Base-by-base conservation (phyloP, 331 rosid genomes). In the Prunus yedoensis region DNA sequence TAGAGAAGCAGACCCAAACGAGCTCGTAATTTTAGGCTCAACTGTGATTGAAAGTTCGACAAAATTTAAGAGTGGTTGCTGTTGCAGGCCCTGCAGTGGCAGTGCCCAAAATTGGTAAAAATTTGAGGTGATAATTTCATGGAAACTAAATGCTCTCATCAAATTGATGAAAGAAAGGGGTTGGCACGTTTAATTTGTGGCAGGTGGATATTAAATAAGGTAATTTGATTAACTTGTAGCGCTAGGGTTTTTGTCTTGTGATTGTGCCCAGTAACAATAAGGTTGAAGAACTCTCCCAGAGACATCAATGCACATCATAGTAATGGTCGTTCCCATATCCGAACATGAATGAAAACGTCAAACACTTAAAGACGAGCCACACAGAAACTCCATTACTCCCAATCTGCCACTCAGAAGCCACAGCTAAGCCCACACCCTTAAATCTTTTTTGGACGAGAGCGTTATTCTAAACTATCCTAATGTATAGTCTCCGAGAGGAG, bases 271-370 rank as follows among this genome's bases (percentile, higher is more conserved):
- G 30, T 17, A 16, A 25, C 77, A 43, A 58, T 61, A 73, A 73
- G 57, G 68, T 41, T 25, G 57, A 16, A 54, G 51, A 18, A 28
- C 4, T 43, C 50, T 27, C 59, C 70, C 67, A 53, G 38, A 60
- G 47, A 65, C 71, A 73, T 77, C 68, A 59, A 61, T 61, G 25
- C 74, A 60, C 66, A 74, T 77, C 77, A 60, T 69, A 45, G 78
- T 35, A 57, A 65, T 70, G 69, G 66, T 71, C 84, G 84, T 56
- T 76, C 28, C 71, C 30, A 35, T 7, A 63, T 46, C 77, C 35
- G 28, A 64, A 71, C 32, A 21, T 8, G 25, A 63, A 6, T 64
- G 84, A 83, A 78, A 71, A 71, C 80, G 78, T 79, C 75, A 83
- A 83, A 71, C 70, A 60, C 78, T 38, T 67, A 17, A 79, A 75